Evolutionary conservation across 306 rosid species (phyloP), one percentile per base, ranked within the genome.

Genomic region (Castanea mollissima): DNA sequence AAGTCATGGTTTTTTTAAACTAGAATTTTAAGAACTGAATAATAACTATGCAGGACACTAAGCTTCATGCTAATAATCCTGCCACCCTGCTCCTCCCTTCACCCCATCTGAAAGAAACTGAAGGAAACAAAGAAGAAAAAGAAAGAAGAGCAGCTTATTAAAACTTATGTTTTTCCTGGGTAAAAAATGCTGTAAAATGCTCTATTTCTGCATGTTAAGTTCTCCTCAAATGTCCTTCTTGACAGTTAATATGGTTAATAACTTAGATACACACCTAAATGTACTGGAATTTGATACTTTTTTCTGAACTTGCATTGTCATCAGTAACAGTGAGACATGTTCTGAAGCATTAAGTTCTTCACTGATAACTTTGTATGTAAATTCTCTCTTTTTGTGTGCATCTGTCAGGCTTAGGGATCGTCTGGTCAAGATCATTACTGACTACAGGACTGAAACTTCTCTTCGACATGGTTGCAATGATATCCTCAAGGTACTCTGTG

Each of bases 401-500:
- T 75, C 62, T 79, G 77, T 77, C 81, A 95, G 99, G 87, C 99
- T 95, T 63, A 87, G 97, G 86, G 97, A 95, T 87, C 92, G 98
- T 78, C 88, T 95, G 73, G 99, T 95, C 85, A 95, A 91, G 87
- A 89, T 93, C 73, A 83, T 91, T 76, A 91, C 98, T 16, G 97
- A 93, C 85, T 95, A 95, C 86, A 91, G 99, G 86, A 95, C 98
- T 15, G 99, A 95, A 85, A 95, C 98, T 60, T 93, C 98, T 51
- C 94, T 95, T 57, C 86, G 98, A 86, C 94, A 95, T 84, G 99
- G 98, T 55, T 95, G 99, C 86, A 95, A 95, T 82, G 93, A 91
- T 86, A 95, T 95, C 76, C 95, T 95, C 44, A 95, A 93, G 98
- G 99, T 95, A 83, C 35, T 71, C 25, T 29, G 4, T 60, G 12